phyloP scores from a whole-genome alignment of 257 asterid genomes.

The Marsdenia floribunda region DNA sequence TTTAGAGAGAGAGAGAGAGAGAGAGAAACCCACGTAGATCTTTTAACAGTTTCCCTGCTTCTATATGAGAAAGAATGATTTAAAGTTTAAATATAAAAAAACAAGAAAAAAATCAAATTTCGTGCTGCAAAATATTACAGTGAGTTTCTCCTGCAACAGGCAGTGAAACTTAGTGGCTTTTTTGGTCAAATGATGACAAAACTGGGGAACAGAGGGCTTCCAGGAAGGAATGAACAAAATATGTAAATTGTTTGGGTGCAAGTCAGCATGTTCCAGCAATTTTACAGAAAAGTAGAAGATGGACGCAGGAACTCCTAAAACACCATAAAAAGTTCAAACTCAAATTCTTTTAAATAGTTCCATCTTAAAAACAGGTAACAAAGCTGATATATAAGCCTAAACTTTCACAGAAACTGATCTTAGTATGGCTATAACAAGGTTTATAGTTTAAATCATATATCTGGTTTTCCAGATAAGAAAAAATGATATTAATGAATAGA shows the following conservation, averaged over 20 bases:
- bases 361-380: neutral
- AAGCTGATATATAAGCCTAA: neutral
- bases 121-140: no score
- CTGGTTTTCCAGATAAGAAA: neutral
- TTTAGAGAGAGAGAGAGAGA: no score
- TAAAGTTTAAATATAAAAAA: no score
- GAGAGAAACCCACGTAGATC: no score
- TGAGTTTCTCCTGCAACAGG: neutral
- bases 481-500: neutral
- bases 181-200: no score
- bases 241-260: neutral
- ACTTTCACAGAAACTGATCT: neutral
- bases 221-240: neutral
- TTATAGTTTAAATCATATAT: no score
- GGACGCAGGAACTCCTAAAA: neutral
- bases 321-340: neutral
- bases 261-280: neutral
- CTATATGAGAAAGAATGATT: no score
- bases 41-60: no score
- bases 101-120: no score
- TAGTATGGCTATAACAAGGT: neutral
- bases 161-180: neutral
- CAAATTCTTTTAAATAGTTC: neutral
- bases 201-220: neutral
- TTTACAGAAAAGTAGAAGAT: neutral